Percentiles rank a stretch among this genome's conserved stretches.
phyloP scores from a whole-genome alignment of 257 asterid species.

The Solanum ossicruentum region DNA sequence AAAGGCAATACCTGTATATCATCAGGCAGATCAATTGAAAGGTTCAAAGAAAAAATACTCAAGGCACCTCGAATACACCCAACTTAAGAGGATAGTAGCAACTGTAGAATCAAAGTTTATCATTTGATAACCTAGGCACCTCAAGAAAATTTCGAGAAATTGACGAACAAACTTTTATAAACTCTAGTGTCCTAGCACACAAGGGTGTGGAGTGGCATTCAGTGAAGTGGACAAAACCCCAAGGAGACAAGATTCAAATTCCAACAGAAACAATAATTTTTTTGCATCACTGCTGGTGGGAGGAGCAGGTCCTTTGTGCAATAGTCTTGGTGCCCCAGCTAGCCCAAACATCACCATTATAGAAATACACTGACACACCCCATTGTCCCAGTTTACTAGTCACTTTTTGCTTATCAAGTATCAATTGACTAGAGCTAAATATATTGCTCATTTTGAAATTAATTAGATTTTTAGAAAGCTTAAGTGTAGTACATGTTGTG shows the following conservation, averaged over 20 bases:
- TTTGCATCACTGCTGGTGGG: neutral
- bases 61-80: neutral
- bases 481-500: neutral
- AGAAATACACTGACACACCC: neutral
- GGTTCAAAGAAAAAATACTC: neutral
- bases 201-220: neutral
- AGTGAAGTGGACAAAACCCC: neutral
- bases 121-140: neutral
- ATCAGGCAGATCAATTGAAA: neutral
- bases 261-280: neutral
- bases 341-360: neutral
- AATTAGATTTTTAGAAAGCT: neutral
- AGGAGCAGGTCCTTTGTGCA: neutral
- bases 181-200: neutral
- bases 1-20: neutral
- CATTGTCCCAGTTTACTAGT: neutral
- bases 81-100: neutral
- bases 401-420: neutral
- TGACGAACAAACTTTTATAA: neutral
- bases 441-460: neutral
- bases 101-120: neutral
- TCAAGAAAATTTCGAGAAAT: neutral
- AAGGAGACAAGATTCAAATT: neutral
- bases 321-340: neutral
- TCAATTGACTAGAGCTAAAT: neutral